A percentile compares a stretch with the other conserved stretches of the same genome.
Evolutionary conservation across 176 grass and related monocot genomes (phyloP).

Genomic region (Pontederia crassipes): DNA sequence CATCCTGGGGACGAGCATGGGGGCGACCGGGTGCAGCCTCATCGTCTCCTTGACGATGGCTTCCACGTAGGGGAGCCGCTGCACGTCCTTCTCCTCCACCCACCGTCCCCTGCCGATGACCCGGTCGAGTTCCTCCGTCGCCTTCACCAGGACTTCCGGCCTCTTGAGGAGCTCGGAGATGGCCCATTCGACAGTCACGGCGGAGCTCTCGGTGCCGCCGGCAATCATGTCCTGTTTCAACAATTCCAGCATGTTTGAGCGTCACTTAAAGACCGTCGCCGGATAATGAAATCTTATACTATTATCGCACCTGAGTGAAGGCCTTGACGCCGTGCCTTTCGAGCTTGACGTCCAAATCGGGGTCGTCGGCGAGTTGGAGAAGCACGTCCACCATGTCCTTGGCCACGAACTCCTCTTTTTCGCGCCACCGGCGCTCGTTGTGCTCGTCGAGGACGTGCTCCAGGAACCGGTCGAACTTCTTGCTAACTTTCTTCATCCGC

Average conservation of each 20-base stretch:
- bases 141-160: conserved; percentile 10
- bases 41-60: conserved; percentile 61
- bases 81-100: conserved; percentile 41
- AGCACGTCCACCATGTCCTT: conserved; percentile 91
- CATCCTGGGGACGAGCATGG: conserved; percentile 37
- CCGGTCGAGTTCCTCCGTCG: conserved; percentile 43
- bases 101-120: conserved; percentile 22
- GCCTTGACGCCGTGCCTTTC: conserved; percentile 45
- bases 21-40: conserved; percentile 47
- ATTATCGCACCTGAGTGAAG: conserved; percentile 28
- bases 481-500: conserved; percentile 76
- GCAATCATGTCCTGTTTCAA: conserved; percentile 32
- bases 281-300: not conserved
- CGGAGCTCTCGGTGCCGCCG: conserved; percentile 43
- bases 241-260: not conserved
- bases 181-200: conserved; percentile 50
- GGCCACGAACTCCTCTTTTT: conserved; percentile 46
- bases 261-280: not conserved
- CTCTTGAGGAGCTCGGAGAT: conserved; percentile 44
- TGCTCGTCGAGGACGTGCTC: conserved; percentile 83
- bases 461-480: conserved; percentile 69
- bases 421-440: conserved; percentile 26
- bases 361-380: conserved; percentile 56
- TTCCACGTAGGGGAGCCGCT: conserved; percentile 40
- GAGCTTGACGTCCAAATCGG: conserved; percentile 56